Evolutionary conservation across 306 rosid genomes (phyloP).

Genomic region (Cicer bijugum): DNA sequence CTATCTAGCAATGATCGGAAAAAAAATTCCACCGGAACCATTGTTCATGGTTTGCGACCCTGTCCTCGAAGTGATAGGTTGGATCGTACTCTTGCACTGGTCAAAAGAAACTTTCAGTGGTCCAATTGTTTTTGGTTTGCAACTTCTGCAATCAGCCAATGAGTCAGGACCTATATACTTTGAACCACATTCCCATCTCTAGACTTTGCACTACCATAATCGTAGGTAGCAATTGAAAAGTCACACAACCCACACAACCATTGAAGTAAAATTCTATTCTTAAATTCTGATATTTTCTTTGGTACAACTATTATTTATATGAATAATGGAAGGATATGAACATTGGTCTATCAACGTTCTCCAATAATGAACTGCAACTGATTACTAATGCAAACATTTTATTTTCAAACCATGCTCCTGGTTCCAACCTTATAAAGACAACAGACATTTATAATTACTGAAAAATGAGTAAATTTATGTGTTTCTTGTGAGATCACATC

Average conservation of each 20-base stretch:
- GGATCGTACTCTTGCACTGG: not conserved
- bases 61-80: not conserved
- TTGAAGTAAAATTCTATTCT: not conserved
- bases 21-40: not conserved
- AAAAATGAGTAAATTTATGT: no score
- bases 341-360: conserved; percentile 16
- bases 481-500: no score
- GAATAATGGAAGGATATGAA: conserved; percentile 12
- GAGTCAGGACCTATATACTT: not conserved
- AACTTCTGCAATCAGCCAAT: not conserved
- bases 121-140: not conserved
- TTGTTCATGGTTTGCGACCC: not conserved
- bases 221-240: not conserved
- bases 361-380: conserved; percentile 1
- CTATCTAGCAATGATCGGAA: not conserved
- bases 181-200: not conserved
- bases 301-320: conserved; percentile 5
- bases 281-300: not conserved
- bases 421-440: conserved; percentile 2
- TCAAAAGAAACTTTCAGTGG: not conserved
- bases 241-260: not conserved
- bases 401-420: conserved; percentile 17
- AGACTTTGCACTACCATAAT: not conserved
- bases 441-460: conserved; percentile 10
- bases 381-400: conserved; percentile 19